Conservation (phyloP, 148 eudicot genomes). For the Spergularia bocconei region DNA sequence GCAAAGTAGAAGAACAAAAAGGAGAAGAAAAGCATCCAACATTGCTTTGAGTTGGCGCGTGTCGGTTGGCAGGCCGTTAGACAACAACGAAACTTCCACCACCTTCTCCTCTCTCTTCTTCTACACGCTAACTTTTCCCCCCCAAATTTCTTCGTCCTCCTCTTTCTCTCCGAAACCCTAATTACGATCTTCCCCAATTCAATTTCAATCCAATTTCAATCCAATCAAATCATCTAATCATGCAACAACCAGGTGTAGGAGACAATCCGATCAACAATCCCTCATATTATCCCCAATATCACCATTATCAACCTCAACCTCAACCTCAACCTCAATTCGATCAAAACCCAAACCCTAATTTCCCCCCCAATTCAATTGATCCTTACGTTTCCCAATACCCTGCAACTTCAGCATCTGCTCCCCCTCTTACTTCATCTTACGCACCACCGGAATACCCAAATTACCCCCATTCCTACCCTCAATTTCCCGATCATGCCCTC, state of each 20-base stretch:
- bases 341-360: slow-evolving; percentile 41
- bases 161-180: not conserved
- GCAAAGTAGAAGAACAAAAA: too few relatives aligned
- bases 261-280: slow-evolving; percentile 25
- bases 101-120: not conserved
- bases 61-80: slow-evolving; percentile 12
- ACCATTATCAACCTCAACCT: slow-evolving; percentile 29
- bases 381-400: slow-evolving; percentile 28
- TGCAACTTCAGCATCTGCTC: slow-evolving; percentile 59
- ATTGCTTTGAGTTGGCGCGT: slow-evolving; percentile 31
- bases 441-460: slow-evolving; percentile 36
- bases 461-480: slow-evolving; percentile 34
- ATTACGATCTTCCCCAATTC: not conserved
- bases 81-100: not conserved
- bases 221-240: slow-evolving; percentile 12
- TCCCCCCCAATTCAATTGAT: slow-evolving; percentile 37
- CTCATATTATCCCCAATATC: slow-evolving; percentile 42
- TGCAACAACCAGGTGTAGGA: slow-evolving; percentile 30
- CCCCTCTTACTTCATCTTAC: slow-evolving; percentile 40
- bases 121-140: not conserved
- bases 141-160: not conserved
- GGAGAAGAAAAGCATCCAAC: not conserved
- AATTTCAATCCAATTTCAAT: not conserved
- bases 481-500: slow-evolving; percentile 36
- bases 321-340: slow-evolving; percentile 24